Conservation (phyloP, 1,284 basidiomycete species). For the Pseudozyma sp. region DNA sequence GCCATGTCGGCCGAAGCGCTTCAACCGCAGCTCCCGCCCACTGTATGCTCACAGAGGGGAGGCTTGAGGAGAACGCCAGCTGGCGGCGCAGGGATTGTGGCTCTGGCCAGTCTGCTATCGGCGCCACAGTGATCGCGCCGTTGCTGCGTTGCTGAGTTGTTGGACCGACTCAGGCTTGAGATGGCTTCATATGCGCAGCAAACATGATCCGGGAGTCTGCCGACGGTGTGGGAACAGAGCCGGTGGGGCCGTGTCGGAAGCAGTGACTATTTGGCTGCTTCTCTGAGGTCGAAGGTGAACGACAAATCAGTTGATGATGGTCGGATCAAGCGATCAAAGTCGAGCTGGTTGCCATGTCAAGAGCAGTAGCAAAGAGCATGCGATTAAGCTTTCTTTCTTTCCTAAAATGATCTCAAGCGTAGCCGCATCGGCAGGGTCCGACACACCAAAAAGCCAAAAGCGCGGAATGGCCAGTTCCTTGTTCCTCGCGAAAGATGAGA, state of each 20-base stretch:
- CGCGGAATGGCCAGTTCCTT: not conserved
- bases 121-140: not conserved
- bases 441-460: not conserved
- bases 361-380: too few relatives aligned
- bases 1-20: constrained; percentile 24
- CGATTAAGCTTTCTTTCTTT: too few relatives aligned
- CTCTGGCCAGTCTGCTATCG: not conserved
- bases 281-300: too few relatives aligned
- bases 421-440: not conserved
- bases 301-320: too few relatives aligned
- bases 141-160: not conserved
- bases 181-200: constrained; percentile 4
- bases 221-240: not conserved
- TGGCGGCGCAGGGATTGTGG: not conserved
- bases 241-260: too few relatives aligned
- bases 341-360: too few relatives aligned
- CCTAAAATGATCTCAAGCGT: too few relatives aligned
- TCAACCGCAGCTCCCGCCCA: not conserved
- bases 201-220: constrained; percentile 10
- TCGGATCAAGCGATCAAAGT: too few relatives aligned
- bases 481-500: not conserved
- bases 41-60: constrained; percentile 9
- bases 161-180: constrained; percentile 3
- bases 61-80: constrained; percentile 1
- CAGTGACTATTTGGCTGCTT: too few relatives aligned